Evolutionary conservation across 1,284 basidiomycete genomes (phyloP).

Genomic region (Takashimella tepidaria): DNA sequence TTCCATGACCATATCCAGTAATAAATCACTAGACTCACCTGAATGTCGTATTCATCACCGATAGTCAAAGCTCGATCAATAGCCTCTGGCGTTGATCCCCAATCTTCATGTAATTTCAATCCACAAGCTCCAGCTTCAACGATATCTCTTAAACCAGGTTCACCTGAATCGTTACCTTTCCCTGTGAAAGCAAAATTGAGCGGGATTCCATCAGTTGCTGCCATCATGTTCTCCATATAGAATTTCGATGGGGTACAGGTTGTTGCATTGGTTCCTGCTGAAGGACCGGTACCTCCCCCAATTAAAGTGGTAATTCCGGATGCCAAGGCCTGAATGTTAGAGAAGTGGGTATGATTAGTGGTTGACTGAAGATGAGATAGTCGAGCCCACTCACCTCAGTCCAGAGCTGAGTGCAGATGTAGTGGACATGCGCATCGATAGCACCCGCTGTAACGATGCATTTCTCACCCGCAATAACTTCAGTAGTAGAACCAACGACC

Average conservation of each 20-base stretch:
- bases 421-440: slow-evolving; percentile 87
- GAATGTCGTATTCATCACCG: slow-evolving; percentile 90
- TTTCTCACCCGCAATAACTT: slow-evolving; percentile 92
- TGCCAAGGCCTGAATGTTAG: slow-evolving; percentile 47
- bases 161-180: slow-evolving; percentile 87
- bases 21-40: slow-evolving; percentile 61
- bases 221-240: slow-evolving; percentile 81
- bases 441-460: slow-evolving; percentile 90
- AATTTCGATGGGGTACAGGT: slow-evolving; percentile 88
- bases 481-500: slow-evolving; percentile 79
- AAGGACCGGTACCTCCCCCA: slow-evolving; percentile 90
- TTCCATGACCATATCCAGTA: too few species aligned
- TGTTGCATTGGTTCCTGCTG: slow-evolving; percentile 84
- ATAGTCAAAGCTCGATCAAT: slow-evolving; percentile 76
- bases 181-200: slow-evolving; percentile 93
- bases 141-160: slow-evolving; percentile 67
- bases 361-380: not conserved
- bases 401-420: slow-evolving; percentile 87
- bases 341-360: not conserved
- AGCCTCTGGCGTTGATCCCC: slow-evolving; percentile 85
- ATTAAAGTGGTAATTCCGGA: slow-evolving; percentile 76
- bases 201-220: slow-evolving; percentile 78
- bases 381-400: slow-evolving; percentile 53
- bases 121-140: slow-evolving; percentile 83
- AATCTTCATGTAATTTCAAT: slow-evolving; percentile 96